Percentiles rank a stretch among this genome's conserved stretches.
Evolutionary conservation across 768 basidiomycete species (phyloP).

Genomic region (Wakefieldia striispora): DNA sequence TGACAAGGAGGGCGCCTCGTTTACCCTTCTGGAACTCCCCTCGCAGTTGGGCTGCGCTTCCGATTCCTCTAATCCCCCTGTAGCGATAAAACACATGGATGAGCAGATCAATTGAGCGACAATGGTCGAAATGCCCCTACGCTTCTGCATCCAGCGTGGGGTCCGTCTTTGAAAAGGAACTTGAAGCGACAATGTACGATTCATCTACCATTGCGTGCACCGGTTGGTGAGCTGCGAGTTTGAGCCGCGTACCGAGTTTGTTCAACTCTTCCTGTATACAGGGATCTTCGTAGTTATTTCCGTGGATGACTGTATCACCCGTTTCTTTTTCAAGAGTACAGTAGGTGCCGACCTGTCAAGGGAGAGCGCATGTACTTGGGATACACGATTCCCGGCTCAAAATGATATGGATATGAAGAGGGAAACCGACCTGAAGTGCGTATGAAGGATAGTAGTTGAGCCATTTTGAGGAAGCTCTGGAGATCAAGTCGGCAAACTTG

Average conservation of each 20-base stretch:
- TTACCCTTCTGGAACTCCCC: slow-evolving; percentile 32
- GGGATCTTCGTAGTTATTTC: slow-evolving; percentile 32
- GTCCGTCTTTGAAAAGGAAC: neutral
- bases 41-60: slow-evolving; percentile 24
- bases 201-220: slow-evolving; percentile 19
- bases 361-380: neutral
- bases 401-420: neutral
- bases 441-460: slow-evolving; percentile 37
- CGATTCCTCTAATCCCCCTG: slow-evolving; percentile 18
- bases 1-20: slow-evolving; percentile 32
- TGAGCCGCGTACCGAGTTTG: slow-evolving; percentile 8
- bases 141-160: no score
- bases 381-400: neutral
- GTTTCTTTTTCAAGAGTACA: slow-evolving; percentile 31
- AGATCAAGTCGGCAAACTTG: slow-evolving; percentile 38
- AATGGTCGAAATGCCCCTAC: no score
- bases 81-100: neutral
- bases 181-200: slow-evolving; percentile 22
- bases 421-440: slow-evolving; percentile 22
- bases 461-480: slow-evolving; percentile 31
- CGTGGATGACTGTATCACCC: slow-evolving; percentile 31
- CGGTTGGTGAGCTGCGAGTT: slow-evolving; percentile 17
- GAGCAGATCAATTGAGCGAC: no score
- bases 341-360: slow-evolving; percentile 38
- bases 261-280: slow-evolving; percentile 18